Conservation (phyloP, 495 filamentous ascomycete species). For the Penicillium canariense region DNA sequence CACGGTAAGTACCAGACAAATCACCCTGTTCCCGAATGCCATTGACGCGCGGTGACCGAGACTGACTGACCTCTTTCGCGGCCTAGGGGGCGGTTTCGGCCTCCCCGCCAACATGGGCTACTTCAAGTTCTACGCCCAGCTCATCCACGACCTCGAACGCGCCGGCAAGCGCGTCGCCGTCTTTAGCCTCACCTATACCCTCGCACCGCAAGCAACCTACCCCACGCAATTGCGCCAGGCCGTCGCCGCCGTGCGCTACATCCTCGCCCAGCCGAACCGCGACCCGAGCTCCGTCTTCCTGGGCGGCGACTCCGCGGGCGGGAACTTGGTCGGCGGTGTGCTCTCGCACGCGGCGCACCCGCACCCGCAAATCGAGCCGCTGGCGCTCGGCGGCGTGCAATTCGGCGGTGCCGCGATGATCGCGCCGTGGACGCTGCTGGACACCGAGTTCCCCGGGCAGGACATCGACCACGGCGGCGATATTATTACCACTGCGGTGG, state of each 20-base stretch:
- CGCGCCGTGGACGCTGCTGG: conserved; percentile 56
- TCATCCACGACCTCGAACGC: conserved; percentile 34
- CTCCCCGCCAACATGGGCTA: conserved; percentile 50
- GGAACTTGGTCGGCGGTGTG: conserved; percentile 55
- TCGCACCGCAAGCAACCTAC: conserved; percentile 56
- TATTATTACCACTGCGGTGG: conserved; percentile 41
- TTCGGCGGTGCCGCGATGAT: conserved; percentile 54
- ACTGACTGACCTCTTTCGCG: not conserved
- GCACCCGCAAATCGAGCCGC: conserved; percentile 47
- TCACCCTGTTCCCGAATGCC: too few species aligned
- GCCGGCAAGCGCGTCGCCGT: conserved; percentile 46
- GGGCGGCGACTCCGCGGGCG: conserved; percentile 65
- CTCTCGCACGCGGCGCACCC: conserved; percentile 62
- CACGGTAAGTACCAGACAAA: conserved; percentile 59
- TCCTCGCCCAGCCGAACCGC: conserved; percentile 43
- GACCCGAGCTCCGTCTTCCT: conserved; percentile 50
- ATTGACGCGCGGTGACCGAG: too few species aligned
- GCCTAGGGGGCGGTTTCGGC: conserved; percentile 57
- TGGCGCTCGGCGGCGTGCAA: conserved; percentile 13
- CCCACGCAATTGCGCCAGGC: conserved; percentile 62
- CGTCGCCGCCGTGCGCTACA: conserved; percentile 47
- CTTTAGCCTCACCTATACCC: conserved; percentile 55
- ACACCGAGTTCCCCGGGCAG: conserved; percentile 38
- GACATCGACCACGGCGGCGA: conserved; percentile 51
- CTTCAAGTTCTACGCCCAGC: conserved; percentile 49